Base-by-base conservation (phyloP, 495 filamentous ascomycete genomes). In the Glonium stellatum region DNA sequence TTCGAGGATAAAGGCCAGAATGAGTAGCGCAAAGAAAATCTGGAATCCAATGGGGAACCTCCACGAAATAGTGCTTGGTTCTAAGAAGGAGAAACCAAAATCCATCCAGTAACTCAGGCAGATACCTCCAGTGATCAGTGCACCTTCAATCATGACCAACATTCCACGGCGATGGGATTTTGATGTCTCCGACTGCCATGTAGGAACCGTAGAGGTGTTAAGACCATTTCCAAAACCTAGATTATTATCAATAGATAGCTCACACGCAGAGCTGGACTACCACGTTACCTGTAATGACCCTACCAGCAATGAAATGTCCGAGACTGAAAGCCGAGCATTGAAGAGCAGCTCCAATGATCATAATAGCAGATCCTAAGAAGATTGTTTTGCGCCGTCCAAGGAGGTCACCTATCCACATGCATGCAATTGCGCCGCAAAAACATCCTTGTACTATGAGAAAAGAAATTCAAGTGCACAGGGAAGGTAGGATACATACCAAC, bases 171-270 rank as follows among this genome's bases (percentile, higher is more conserved):
- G 65, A 52, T 74, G 69, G 9, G 67, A 64, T 60, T 72, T 71
- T 8, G 65, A 67, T 0, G 67, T 71, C 55, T 74, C 72, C 3
- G 69, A 67, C 56, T 68, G 55, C 60, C 52, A 68, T 25, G 46
- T 69, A 0, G 74, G 74, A 9, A 77, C 76, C 5, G 78, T 82
- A 46, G 64, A 66, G 1, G 70, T 72, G 36, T 82, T 82, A 58
- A 78, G 80, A 52, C 84, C 85, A 54, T 86, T 85, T 4, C 85
- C 85, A 59, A 88, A 71, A 5, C 86, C 87, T 3, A 87, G 36
- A 90, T 76, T 10, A 5, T n/a, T 8, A 15, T 48, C 15, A 48
- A 22, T n/a, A 15, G 18, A 31, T 6, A 6, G 27, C 27, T 31
- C 6, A 31, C 27, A 15, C 15, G 18, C 44, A 48, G 18, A 48